Conservation (phyloP, 2,329 filamentous ascomycete genomes). For the Elsinoe australis region DNA sequence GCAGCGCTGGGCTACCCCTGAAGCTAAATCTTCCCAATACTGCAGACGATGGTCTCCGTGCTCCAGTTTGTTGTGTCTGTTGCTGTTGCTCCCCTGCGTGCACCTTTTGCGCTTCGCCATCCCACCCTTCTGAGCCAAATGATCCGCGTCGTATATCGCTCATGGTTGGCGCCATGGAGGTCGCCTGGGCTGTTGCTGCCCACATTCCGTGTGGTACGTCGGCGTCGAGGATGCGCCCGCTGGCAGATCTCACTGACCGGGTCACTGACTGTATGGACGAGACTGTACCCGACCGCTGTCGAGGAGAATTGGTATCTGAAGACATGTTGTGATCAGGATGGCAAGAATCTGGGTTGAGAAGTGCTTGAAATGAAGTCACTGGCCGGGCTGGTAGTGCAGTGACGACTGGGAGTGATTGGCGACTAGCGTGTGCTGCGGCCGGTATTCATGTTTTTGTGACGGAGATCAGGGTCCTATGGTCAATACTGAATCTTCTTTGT, state of each 20-base stretch:
- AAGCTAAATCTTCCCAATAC: conserved; percentile 20
- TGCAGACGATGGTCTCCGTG: neutral
- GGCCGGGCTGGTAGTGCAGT: neutral
- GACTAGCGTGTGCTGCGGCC: conserved; percentile 15
- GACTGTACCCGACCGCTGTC: conserved; percentile 6
- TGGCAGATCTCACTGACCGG: conserved; percentile 9
- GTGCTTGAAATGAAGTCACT: conserved; percentile 10
- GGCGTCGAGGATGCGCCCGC: conserved; percentile 18
- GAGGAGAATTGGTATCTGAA: conserved; percentile 8
- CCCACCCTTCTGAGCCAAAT: conserved; percentile 21
- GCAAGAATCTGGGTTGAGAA: neutral
- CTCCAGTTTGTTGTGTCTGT: conserved; percentile 11
- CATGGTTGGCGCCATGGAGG: conserved; percentile 37
- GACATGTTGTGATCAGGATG: conserved; percentile 8
- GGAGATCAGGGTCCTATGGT: conserved; percentile 1
- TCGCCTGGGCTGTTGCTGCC: conserved; percentile 38
- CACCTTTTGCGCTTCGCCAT: conserved; percentile 17
- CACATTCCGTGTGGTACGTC: conserved; percentile 36
- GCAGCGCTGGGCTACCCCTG: conserved; percentile 17
- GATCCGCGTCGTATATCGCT: conserved; percentile 35
- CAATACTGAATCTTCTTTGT: neutral
- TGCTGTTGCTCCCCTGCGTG: conserved; percentile 10
- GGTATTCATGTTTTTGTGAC: neutral
- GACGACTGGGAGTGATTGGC: neutral
- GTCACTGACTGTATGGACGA: conserved; percentile 14